Percentiles rank a stretch among this genome's conserved stretches.
phyloP scores from a whole-genome alignment of 805 yeast genomes.

The Cyberlindnera mississippiensis region DNA sequence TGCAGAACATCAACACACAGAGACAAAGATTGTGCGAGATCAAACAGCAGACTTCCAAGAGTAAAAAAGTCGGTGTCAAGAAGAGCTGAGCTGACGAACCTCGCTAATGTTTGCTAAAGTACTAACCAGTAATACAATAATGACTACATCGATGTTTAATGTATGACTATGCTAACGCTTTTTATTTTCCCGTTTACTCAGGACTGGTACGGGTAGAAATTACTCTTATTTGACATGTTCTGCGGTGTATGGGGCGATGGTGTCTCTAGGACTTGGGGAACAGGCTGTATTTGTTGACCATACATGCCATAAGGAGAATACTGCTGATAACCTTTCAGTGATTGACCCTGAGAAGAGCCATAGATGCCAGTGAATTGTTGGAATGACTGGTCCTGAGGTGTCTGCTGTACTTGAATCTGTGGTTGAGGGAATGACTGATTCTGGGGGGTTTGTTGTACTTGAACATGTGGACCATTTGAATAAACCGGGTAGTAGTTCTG shows the following conservation, averaged over 20 bases:
- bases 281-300: conserved; percentile 3
- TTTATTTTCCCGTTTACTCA: not conserved
- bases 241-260: conserved; percentile 8
- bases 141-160: too few species aligned
- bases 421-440: not conserved
- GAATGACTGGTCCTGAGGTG: not conserved
- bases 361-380: conserved; percentile 8
- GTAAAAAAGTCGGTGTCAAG: conserved; percentile 35
- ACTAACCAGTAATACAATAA: too few species aligned
- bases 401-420: not conserved
- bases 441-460: not conserved
- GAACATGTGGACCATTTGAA: not conserved
- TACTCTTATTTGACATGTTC: not conserved
- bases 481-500: conserved; percentile 10
- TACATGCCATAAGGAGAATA: conserved; percentile 3
- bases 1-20: conserved; percentile 40
- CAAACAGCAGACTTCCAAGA: conserved; percentile 41
- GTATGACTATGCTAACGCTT: conserved; percentile 1
- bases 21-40: conserved; percentile 47
- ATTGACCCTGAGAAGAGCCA: conserved; percentile 3
- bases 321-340: not conserved
- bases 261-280: conserved; percentile 13
- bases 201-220: too few species aligned
- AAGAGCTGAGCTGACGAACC: conserved; percentile 9
- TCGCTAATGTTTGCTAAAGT: too few species aligned